phyloP scores from a whole-genome alignment of 768 basidiomycete species.

The Sarcodon sp. region DNA sequence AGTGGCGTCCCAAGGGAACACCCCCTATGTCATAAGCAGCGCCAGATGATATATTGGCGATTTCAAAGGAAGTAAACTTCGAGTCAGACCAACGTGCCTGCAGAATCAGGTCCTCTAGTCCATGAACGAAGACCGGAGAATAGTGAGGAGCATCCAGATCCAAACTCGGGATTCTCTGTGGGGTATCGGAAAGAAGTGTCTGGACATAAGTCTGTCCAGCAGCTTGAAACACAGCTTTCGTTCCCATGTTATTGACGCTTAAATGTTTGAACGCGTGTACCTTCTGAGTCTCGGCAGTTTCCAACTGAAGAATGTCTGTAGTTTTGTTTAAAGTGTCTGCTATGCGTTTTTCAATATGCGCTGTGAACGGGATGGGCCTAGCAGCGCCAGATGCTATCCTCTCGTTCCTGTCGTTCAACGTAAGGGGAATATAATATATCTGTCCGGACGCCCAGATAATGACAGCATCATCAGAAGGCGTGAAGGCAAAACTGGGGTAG shows the following conservation, averaged over 20 bases:
- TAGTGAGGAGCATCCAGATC: constrained; percentile 37
- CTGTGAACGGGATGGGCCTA: constrained; percentile 41
- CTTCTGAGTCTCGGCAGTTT: constrained; percentile 39
- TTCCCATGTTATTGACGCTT: constrained; percentile 39
- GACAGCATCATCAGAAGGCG: constrained; percentile 41
- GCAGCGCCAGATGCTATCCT: constrained; percentile 29
- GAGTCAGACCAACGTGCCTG: constrained; percentile 61
- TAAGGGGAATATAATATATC: constrained; percentile 49
- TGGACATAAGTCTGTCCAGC: constrained; percentile 47
- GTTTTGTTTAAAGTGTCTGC: constrained; percentile 41
- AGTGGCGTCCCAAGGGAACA: constrained; percentile 53
- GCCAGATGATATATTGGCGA: constrained; percentile 37
- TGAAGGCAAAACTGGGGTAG: constrained; percentile 65
- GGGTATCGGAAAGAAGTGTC: constrained; percentile 16
- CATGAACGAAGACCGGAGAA: constrained; percentile 53
- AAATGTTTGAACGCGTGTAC: constrained; percentile 53
- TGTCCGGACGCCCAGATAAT: constrained; percentile 69
- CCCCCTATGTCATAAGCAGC: constrained; percentile 36
- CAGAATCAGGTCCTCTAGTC: constrained; percentile 34
- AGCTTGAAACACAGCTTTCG: constrained; percentile 50
- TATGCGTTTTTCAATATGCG: constrained; percentile 48
- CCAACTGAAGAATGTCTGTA: constrained; percentile 39
- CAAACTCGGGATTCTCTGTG: constrained; percentile 33
- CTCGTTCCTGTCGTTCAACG: constrained; percentile 39
- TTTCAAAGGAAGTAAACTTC: constrained; percentile 49